A percentile compares a stretch with the other conserved stretches of the same genome.
Conservation (phyloP, 2,329 filamentous ascomycete genomes). For the Fusarium abutilonis region DNA sequence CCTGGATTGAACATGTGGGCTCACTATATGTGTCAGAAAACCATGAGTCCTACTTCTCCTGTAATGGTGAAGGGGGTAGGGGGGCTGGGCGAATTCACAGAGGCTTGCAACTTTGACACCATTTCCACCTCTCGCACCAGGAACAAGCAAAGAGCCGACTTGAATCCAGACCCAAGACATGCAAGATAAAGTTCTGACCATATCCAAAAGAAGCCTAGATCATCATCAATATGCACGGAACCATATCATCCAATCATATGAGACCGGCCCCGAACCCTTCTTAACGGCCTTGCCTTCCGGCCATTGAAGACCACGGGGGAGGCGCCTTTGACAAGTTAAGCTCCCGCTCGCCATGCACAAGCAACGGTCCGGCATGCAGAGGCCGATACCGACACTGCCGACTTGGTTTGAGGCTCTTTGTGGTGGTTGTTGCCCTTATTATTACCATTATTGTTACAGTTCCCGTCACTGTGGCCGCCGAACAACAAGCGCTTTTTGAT, state of each 20-base stretch:
- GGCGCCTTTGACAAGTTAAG: constrained; percentile 38
- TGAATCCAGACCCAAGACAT: constrained; percentile 22
- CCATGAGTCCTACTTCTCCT: constrained; percentile 4
- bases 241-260: constrained; percentile 40
- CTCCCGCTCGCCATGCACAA: constrained; percentile 43
- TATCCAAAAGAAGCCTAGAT: constrained; percentile 36
- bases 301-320: constrained; percentile 25
- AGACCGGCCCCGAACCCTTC: constrained; percentile 20
- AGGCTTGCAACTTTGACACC: constrained; percentile 29
- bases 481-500: constrained; percentile 9
- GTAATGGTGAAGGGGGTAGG: constrained; percentile 8
- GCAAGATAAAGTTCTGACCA: constrained; percentile 25
- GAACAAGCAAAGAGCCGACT: constrained; percentile 14
- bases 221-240: constrained; percentile 38
- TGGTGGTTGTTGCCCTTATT: constrained; percentile 19
- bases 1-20: constrained; percentile 12
- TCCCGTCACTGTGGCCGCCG: constrained; percentile 9
- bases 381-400: constrained; percentile 32
- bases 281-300: constrained; percentile 32
- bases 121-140: constrained; percentile 21
- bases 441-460: constrained; percentile 20
- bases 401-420: constrained; percentile 26
- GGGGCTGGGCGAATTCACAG: not conserved
- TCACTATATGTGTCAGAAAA: not conserved
- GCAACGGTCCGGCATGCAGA: constrained; percentile 43